phyloP scores from a whole-genome alignment of 1,284 basidiomycete species.

The Tylopilus sp. region DNA sequence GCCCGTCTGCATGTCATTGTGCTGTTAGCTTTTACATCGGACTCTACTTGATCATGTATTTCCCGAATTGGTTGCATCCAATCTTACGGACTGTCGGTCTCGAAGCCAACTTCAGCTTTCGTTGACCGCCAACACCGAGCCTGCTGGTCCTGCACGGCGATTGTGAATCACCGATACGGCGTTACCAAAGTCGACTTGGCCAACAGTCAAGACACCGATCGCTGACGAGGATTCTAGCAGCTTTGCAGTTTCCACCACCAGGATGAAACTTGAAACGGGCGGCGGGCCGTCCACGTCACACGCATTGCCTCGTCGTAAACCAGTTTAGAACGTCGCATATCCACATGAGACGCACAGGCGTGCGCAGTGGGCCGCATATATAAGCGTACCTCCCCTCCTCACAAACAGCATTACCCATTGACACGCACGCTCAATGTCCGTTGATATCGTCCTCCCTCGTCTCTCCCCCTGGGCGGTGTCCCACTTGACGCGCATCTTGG shows the following conservation, averaged over 20 bases:
- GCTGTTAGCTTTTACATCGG: neutral
- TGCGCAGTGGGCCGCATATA: slow-evolving; percentile 10
- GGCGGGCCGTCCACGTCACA: too few species aligned
- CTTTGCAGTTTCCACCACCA: neutral
- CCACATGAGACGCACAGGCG: neutral
- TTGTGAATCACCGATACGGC: neutral
- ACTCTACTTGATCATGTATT: neutral
- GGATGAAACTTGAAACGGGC: too few species aligned
- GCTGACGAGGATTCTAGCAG: too few species aligned
- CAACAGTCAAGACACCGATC: slow-evolving; percentile 7
- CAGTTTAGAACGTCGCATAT: neutral
- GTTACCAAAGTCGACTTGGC: neutral
- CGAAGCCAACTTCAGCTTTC: neutral
- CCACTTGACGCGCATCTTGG: slow-evolving; percentile 33
- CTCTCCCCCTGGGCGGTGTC: slow-evolving; percentile 37
- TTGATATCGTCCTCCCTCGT: slow-evolving; percentile 32
- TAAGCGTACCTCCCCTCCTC: neutral
- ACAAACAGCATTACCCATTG: neutral
- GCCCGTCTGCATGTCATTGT: too few species aligned
- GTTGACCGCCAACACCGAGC: neutral
- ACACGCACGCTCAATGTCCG: slow-evolving; percentile 19
- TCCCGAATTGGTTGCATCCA: too few species aligned
- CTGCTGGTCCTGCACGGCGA: neutral
- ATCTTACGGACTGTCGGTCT: too few species aligned
- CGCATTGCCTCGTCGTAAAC: neutral